A percentile compares a stretch with the other conserved stretches of the same genome.
Evolutionary conservation across 2,329 filamentous ascomycete genomes (phyloP).

Genomic region (Talaromyces sp.): DNA sequence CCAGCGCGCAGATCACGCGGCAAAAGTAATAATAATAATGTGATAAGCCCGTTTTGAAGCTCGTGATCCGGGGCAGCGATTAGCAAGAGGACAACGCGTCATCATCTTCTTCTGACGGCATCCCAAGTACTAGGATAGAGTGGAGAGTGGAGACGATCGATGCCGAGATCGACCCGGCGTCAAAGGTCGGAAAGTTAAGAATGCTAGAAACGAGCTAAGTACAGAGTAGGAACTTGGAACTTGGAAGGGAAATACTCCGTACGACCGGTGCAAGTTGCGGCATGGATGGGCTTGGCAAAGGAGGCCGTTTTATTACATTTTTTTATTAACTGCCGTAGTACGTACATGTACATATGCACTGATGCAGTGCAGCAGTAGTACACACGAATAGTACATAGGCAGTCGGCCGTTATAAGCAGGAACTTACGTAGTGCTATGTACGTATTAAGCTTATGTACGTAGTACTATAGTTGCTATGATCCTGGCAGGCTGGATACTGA

Average conservation of each 20-base stretch:
- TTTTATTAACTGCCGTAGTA: not conserved
- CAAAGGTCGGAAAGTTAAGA: not conserved
- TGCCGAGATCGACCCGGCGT: not conserved
- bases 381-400: not conserved
- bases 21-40: not conserved
- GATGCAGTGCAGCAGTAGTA: not conserved
- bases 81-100: not conserved
- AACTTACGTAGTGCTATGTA: no score
- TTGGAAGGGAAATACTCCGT: no score
- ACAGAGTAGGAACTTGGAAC: no score
- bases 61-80: not conserved
- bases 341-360: not conserved
- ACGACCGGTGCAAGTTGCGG: not conserved
- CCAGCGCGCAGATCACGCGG: not conserved
- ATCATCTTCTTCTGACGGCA: no score
- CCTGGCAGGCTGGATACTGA: no score
- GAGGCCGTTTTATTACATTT: not conserved
- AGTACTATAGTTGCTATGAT: no score
- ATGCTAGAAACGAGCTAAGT: not conserved
- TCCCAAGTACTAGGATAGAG: not conserved
- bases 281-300: not conserved
- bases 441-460: no score
- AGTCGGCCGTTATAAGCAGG: not conserved
- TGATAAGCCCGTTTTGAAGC: not conserved
- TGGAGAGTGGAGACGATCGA: not conserved